phyloP scores from a whole-genome alignment of 306 rosid species.

The Medicago lupulina region DNA sequence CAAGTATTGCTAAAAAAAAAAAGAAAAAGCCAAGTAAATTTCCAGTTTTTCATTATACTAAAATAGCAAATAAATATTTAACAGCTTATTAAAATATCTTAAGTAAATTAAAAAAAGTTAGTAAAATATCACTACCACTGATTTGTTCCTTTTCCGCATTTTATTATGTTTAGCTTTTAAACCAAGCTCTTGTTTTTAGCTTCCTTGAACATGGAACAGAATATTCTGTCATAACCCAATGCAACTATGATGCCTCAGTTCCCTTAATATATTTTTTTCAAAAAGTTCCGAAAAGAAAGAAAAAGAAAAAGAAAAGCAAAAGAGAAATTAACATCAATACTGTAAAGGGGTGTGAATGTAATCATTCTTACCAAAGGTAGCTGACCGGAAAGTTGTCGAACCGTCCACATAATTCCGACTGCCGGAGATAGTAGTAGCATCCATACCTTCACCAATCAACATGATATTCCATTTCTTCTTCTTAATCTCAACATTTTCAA shows the following conservation, averaged over 20 bases:
- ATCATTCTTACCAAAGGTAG: constrained; percentile 77
- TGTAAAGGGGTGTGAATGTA: neutral
- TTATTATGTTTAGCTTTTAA: neutral
- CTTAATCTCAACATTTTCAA: constrained; percentile 81
- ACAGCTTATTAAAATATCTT: neutral
- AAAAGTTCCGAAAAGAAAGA: neutral
- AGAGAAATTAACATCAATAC: neutral
- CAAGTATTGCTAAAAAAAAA: no score
- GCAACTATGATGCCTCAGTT: neutral
- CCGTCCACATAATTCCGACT: constrained; percentile 63
- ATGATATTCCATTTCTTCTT: constrained; percentile 92
- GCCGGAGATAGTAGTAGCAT: constrained; percentile 72
- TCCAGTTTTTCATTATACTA: neutral
- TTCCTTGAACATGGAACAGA: constrained; percentile 15
- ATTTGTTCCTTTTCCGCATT: neutral
- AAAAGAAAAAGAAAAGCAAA: neutral
- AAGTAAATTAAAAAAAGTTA: neutral
- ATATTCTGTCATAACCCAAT: constrained; percentile 21
- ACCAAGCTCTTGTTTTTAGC: neutral
- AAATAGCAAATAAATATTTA: neutral
- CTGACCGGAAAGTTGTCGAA: constrained; percentile 85
- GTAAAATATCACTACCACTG: neutral
- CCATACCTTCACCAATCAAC: constrained; percentile 85
- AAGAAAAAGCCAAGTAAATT: neutral
- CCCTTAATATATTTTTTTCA: neutral